Evolutionary conservation across 2,329 filamentous ascomycete species (phyloP).

Genomic region (Epichloe bromicola): DNA sequence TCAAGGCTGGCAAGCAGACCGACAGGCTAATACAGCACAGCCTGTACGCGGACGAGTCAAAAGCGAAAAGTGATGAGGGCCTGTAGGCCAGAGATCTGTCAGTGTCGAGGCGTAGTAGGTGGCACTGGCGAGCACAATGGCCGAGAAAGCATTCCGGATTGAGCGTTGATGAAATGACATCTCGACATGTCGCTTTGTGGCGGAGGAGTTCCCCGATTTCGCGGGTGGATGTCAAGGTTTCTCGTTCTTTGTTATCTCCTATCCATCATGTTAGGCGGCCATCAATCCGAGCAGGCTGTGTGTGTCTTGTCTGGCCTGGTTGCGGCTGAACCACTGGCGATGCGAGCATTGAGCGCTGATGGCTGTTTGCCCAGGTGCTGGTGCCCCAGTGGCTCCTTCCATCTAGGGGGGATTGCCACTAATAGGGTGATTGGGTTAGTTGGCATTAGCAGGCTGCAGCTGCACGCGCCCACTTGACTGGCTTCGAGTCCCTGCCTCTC

Average conservation of each 20-base stretch:
- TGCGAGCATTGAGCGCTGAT: too few relatives aligned
- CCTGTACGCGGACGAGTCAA: not conserved
- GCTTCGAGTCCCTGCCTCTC: too few relatives aligned
- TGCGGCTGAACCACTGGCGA: too few relatives aligned
- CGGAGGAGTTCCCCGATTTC: not conserved
- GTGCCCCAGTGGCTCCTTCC: not conserved
- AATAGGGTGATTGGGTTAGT: too few relatives aligned
- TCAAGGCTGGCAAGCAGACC: not conserved
- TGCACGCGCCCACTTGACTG: too few relatives aligned
- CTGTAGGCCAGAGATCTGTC: not conserved
- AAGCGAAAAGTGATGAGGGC: not conserved
- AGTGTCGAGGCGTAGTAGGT: not conserved
- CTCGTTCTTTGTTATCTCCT: not conserved
- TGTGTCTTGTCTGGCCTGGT: too few relatives aligned
- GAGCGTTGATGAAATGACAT: not conserved
- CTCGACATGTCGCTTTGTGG: constrained; percentile 1
- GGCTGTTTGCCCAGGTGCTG: too few relatives aligned
- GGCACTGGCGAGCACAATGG: constrained; percentile 4
- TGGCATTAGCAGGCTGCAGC: too few relatives aligned
- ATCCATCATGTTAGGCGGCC: not conserved
- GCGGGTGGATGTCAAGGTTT: not conserved
- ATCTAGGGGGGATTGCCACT: not conserved
- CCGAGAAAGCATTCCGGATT: not conserved
- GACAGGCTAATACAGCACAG: not conserved
- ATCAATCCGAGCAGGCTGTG: not conserved